Conservation (phyloP, 257 asterid species). For the Nicotiana obtusifolia region DNA sequence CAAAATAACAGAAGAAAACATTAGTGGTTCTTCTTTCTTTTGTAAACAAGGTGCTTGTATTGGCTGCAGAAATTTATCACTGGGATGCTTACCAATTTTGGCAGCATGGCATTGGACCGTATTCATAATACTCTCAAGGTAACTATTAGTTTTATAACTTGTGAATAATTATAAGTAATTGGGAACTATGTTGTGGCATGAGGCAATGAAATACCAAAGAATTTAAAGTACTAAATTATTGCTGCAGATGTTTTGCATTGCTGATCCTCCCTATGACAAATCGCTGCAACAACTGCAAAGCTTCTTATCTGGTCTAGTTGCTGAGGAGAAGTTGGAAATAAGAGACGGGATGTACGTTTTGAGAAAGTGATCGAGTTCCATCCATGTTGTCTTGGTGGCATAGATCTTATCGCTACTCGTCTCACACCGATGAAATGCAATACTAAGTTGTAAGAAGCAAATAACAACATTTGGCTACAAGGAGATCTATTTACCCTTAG, state of each 20-base stretch:
- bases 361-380: constrained; percentile 38
- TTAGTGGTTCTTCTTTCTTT: not conserved
- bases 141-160: constrained; percentile 3
- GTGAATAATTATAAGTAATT: not conserved
- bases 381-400: not conserved
- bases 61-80: constrained; percentile 73
- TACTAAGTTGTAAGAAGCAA: not conserved
- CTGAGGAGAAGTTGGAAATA: constrained; percentile 86
- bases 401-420: not conserved
- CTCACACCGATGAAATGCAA: not conserved
- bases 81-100: constrained; percentile 96
- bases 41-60: not conserved
- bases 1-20: not conserved
- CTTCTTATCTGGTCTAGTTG: constrained; percentile 80
- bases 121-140: constrained; percentile 97
- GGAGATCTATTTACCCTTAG: too few relatives aligned
- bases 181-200: not conserved
- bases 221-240: not conserved
- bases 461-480: not conserved
- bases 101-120: constrained; percentile 96
- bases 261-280: constrained; percentile 91
- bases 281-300: constrained; percentile 90
- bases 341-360: constrained; percentile 69
- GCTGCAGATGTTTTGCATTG: constrained; percentile 84
- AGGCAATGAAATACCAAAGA: not conserved